A percentile compares a stretch with the other conserved stretches of the same genome.
Conservation (phyloP, 495 filamentous ascomycete genomes). For the Penicillium coprophilum region DNA sequence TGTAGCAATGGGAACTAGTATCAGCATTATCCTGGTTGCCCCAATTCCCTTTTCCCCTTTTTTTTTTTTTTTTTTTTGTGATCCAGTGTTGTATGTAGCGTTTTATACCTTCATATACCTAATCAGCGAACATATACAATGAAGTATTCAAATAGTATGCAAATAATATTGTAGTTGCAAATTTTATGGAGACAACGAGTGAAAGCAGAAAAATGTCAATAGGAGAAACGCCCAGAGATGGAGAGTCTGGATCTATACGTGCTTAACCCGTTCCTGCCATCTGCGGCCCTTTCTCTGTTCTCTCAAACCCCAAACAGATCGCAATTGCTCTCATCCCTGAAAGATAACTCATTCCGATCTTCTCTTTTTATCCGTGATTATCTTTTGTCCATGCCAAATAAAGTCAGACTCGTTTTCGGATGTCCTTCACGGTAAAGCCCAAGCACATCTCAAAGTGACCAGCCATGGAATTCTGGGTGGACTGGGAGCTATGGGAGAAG, state of each 20-base stretch:
- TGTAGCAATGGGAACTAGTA: too few species aligned
- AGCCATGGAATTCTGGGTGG: slow-evolving; percentile 63
- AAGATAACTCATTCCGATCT: background rate
- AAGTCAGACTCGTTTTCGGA: background rate
- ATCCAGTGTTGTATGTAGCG: background rate
- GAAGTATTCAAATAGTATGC: too few species aligned
- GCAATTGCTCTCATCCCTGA: background rate
- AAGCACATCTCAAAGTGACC: background rate
- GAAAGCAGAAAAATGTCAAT: too few species aligned
- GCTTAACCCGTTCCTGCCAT: background rate
- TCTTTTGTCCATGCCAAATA: background rate
- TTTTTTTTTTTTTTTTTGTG: background rate
- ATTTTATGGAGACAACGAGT: too few species aligned
- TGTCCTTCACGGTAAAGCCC: background rate
- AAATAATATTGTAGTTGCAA: too few species aligned
- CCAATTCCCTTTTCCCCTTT: too few species aligned
- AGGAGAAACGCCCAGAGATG: background rate
- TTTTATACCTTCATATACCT: too few species aligned
- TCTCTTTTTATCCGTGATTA: background rate
- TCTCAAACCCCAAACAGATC: background rate
- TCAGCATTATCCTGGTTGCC: too few species aligned
- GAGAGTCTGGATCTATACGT: background rate
- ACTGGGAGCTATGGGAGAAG: slow-evolving; percentile 87
- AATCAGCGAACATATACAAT: background rate
- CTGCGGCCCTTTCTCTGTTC: background rate